These are phyloP conservation scores for Fraxinus sp. DNA, from an alignment of 305 asterid species.

Conservation along the genomic window DNA sequence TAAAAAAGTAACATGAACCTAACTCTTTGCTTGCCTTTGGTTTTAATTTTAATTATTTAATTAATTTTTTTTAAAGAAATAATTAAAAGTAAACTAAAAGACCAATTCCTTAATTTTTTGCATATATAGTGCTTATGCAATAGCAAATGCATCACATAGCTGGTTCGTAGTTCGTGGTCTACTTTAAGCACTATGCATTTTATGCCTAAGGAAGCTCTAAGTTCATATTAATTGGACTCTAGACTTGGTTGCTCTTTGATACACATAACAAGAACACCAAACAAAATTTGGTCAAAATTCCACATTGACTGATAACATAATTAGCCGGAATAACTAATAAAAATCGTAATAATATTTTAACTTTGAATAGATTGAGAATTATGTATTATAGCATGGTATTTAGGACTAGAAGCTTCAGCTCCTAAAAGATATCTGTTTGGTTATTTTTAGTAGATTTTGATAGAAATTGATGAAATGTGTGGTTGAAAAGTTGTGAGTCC, in stretches of 20 bases:
- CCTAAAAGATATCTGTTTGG: neutral
- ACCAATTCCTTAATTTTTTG: neutral
- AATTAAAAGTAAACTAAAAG: neutral
- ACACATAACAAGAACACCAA: neutral
- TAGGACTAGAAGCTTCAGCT: neutral
- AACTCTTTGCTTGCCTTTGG: neutral
- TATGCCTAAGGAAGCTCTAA: neutral
- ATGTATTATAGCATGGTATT: neutral
- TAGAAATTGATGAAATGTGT: no score
- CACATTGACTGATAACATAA: neutral
- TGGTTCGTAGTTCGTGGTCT: neutral
- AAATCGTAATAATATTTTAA: neutral
- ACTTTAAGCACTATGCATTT: neutral
- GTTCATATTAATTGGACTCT: neutral
- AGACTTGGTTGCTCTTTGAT: neutral
- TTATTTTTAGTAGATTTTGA: no score
- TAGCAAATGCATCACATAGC: neutral
- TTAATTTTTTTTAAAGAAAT: neutral
- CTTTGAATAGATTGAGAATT: neutral
- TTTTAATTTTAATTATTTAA: neutral
- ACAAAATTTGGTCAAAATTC: neutral
- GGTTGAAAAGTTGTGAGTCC: no score
- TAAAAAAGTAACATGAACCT: neutral
- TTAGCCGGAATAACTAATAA: neutral
- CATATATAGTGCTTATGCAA: neutral